These are phyloP conservation scores for Teunomyces atbi DNA, from an alignment of 805 yeast genomes.

Conservation along the genomic window DNA sequence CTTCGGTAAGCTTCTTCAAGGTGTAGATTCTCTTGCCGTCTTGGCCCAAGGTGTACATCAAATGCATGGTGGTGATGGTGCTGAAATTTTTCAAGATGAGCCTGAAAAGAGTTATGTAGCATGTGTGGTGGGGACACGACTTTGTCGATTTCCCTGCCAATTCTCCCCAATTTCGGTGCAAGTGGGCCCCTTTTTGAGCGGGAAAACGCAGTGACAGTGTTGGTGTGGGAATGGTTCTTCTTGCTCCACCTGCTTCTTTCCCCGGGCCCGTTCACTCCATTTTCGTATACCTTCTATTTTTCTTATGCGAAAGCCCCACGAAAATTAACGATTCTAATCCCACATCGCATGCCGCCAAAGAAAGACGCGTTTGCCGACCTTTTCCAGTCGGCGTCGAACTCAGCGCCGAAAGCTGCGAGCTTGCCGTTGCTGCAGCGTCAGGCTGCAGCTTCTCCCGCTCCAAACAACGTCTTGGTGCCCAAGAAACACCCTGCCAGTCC, in stretches of 20 bases:
- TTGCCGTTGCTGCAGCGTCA: not conserved
- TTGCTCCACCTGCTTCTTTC: too few species aligned
- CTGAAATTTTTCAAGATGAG: conserved; percentile 8
- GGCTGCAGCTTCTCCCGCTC: not conserved
- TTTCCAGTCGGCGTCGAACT: conserved; percentile 24
- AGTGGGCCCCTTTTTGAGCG: too few species aligned
- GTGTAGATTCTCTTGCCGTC: conserved; percentile 98
- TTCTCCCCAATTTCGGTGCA: too few species aligned
- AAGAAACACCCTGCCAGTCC: not conserved
- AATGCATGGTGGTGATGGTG: conserved; percentile 71
- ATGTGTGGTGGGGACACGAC: conserved; percentile 6
- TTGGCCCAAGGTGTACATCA: conserved; percentile 93
- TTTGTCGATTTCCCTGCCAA: not conserved
- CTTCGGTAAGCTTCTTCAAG: conserved; percentile 71
- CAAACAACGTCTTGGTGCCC: conserved; percentile 3
- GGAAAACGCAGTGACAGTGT: too few species aligned
- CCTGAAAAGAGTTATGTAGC: too few species aligned
- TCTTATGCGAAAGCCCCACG: conserved; percentile 8
- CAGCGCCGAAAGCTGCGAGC: conserved; percentile 4
- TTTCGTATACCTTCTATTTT: too few species aligned
- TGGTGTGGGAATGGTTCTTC: too few species aligned
- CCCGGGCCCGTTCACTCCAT: too few species aligned
- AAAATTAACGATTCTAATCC: not conserved
- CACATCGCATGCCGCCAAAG: conserved; percentile 24
- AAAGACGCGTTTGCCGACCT: conserved; percentile 47